phyloP scores from a whole-genome alignment of 441 rosid species.

The Euphorbia celastroides region DNA sequence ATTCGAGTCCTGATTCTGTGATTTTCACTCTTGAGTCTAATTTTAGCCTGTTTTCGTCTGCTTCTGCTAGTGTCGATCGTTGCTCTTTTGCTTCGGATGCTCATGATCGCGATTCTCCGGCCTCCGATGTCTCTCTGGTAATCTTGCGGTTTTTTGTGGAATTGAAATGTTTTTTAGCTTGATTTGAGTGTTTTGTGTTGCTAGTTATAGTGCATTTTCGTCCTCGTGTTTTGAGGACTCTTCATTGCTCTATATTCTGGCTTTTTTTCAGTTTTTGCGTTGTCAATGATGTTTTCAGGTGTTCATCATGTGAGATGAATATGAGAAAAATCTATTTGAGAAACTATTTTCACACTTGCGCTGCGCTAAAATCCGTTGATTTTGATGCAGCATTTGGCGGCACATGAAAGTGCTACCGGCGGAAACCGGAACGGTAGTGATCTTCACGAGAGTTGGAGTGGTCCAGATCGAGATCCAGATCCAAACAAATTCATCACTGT shows the following conservation, averaged over 20 bases:
- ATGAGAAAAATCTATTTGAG: slow-evolving; percentile 1
- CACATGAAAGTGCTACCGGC: slow-evolving; percentile 27
- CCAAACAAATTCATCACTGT: slow-evolving; percentile 50
- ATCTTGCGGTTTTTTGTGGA: neutral
- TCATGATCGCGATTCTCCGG: slow-evolving; percentile 54
- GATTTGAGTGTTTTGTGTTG: neutral
- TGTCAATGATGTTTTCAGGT: neutral
- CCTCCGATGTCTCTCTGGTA: slow-evolving; percentile 73
- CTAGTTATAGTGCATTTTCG: neutral
- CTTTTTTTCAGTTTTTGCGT: no score
- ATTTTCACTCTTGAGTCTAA: slow-evolving; percentile 74
- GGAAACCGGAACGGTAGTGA: slow-evolving; percentile 23
- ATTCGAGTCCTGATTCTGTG: slow-evolving; percentile 77
- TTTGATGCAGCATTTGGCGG: slow-evolving; percentile 55
- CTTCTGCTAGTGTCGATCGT: slow-evolving; percentile 86
- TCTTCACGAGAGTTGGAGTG: slow-evolving; percentile 44
- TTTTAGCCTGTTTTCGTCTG: slow-evolving; percentile 81
- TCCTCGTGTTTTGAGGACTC: neutral
- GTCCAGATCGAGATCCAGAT: slow-evolving; percentile 64
- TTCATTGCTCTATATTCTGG: neutral
- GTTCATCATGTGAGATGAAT: neutral
- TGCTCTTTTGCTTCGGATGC: slow-evolving; percentile 86
- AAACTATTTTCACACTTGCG: neutral
- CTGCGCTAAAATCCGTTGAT: slow-evolving; percentile 6
- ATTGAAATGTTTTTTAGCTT: neutral